Base-by-base conservation (phyloP, 805 yeast species). In the Sugiyamaella lignohabitans region DNA sequence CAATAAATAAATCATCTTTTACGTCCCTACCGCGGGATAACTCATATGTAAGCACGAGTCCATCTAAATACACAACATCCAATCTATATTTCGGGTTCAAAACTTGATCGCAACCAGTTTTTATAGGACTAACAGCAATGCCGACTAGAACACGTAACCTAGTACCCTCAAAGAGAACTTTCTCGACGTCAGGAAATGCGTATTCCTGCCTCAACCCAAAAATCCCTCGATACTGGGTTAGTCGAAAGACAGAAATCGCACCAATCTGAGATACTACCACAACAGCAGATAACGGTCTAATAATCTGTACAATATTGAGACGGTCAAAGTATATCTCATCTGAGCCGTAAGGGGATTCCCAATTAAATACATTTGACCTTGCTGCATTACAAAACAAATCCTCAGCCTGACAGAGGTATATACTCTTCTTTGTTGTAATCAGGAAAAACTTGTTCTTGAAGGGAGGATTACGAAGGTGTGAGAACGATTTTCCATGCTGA, bases 341-440 rank as follows among this genome's bases (percentile, higher is more conserved):
- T 5, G 46, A 39, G 3, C 50, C 50, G 37, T 45, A 47, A 5
- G 46, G 47, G 5, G 54, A 58, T 36, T 58, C 56, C 51, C 69
- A 56, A 16, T 66, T 66, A 54, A 75, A 77, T 1, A 76, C 57
- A 19, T 66, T 59, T 3, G 68, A 60, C 1, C 78, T 71, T 1
- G 76, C 68, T 3, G 76, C 69, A 52, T 68, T 72, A 55, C 80
- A 76, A 30, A 73, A 66, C 19, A 79, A 61, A 8, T 69, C 65
- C 42, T 73, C 72, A 0, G 66, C 65, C 21, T 72, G 62, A 52
- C 75, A 72, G 21, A 79, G 57, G 0, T 74, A 80, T 11, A 74
- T 51, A 38, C 66, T 63, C 22, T 63, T 54, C 3, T 70, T 67
- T 0, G 82, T 75, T 0, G 82, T 71, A 1, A 70, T 67, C 5